Evolutionary conservation across 768 basidiomycete genomes (phyloP), one percentile per base, ranked within the genome.

Genomic region (Agrocybe praecox): DNA sequence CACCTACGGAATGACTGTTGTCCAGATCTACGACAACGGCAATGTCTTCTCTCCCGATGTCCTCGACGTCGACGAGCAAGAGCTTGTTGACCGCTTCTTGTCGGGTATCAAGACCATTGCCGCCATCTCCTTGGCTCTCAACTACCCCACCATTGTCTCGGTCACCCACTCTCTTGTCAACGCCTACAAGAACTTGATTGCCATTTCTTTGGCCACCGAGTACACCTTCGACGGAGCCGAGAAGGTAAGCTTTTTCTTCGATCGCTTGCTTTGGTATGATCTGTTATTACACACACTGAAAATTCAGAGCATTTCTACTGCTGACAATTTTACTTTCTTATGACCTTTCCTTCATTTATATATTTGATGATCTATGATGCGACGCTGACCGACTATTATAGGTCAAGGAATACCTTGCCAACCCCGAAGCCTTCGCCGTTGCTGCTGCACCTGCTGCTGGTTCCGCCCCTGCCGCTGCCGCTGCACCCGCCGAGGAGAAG

Each of bases 1-100:
- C 89, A 98, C 96, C 44, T 99, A 97, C 80, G 97, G 97, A 69
- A 98, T 99, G 96, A 90, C 87, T 50, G 96, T 99, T 62, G 86
- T 96, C 51, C 95, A 98, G 78, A 96, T 99, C 72, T 99, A 85
- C 76, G 93, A 96, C 80, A 82, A 85, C 59, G 97, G 97, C 69
- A 96, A 96, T 71, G 80, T 88, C 60, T 99, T 98, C 86, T 72
- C 89, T 44, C 89, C 96, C 42, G 76, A 80, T 3, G 94, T 99
- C 59, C 89, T 99, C 62, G 97, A 99, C 72, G 81, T 98, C 63
- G 89, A 92, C 65, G 96, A 98, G 77, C 76, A 86, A 60, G 92
- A 94, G 70, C 89, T 99, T 63, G 75, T 99, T 62, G 89, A 89
- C 72, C 88, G 91, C 68, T 98, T 99, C 89, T 67, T 94, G 76